Percentiles rank a stretch among this genome's conserved stretches.
phyloP scores from a whole-genome alignment of 2,329 filamentous ascomycete species.

The Mycosphaerella sp. region DNA sequence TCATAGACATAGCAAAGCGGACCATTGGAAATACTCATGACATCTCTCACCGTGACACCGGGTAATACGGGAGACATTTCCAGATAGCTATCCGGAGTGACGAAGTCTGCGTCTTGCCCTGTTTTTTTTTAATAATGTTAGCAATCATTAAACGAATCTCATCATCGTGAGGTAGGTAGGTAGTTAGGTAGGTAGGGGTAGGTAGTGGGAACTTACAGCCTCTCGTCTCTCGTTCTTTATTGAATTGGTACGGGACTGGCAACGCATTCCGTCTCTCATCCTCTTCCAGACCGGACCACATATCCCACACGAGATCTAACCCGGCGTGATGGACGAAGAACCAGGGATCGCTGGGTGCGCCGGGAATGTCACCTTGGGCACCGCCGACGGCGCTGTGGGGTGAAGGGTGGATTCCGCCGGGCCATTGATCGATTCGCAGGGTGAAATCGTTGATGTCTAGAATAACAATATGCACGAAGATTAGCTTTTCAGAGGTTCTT shows the following conservation, averaged over 20 bases:
- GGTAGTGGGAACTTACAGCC: background rate
- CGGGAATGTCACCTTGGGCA: constrained; percentile 39
- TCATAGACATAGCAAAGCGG: constrained; percentile 10
- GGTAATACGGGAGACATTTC: constrained; percentile 1
- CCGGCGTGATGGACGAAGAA: constrained; percentile 4
- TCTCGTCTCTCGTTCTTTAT: background rate
- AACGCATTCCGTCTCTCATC: background rate
- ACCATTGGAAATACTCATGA: constrained; percentile 1
- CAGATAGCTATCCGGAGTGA: background rate
- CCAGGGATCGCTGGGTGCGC: constrained; percentile 41
- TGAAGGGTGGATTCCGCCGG: constrained; percentile 7
- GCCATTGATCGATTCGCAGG: constrained; percentile 10
- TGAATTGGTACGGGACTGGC: constrained; percentile 1
- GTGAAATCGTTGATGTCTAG: constrained; percentile 8
- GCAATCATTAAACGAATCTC: background rate
- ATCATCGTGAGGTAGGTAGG: background rate
- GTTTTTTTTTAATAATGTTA: no score
- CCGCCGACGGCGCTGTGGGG: constrained; percentile 35
- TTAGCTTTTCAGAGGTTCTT: no score
- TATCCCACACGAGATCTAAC: constrained; percentile 1
- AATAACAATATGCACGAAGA: no score
- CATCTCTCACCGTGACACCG: background rate
- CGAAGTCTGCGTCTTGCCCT: constrained; percentile 5
- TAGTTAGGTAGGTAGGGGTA: no score
- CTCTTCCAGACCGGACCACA: constrained; percentile 29